Percentiles rank a stretch among this genome's conserved stretches.
These are phyloP conservation scores for Sporobolomyces pararoseus DNA, from an alignment of 768 basidiomycete genomes.

Conservation along the genomic window DNA sequence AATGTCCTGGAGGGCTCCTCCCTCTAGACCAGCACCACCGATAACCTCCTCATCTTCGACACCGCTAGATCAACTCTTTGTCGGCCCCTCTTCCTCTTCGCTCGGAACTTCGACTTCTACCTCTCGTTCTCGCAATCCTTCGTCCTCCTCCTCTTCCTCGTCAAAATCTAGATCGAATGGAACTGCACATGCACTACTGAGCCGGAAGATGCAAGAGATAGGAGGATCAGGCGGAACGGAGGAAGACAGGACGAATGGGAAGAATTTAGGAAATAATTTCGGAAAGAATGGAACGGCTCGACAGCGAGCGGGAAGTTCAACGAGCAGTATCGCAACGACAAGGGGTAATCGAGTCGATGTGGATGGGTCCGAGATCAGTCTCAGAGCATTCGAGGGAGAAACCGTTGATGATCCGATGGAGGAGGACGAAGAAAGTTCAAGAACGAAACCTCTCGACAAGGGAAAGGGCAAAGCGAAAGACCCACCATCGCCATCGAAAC, in stretches of 20 bases:
- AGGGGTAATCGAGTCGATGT: not conserved
- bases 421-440: not conserved
- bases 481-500: not conserved
- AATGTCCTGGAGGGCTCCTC: constrained; percentile 17
- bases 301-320: constrained; percentile 16
- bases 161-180: not conserved
- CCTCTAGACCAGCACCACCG: constrained; percentile 17
- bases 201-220: constrained; percentile 27
- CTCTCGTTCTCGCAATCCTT: constrained; percentile 3
- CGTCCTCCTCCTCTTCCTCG: not conserved
- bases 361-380: constrained; percentile 5
- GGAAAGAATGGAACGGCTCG: not conserved
- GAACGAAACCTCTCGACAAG: not conserved
- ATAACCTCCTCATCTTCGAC: constrained; percentile 4
- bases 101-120: constrained; percentile 24
- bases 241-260: constrained; percentile 17
- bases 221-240: not conserved
- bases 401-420: constrained; percentile 10
- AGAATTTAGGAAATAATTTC: constrained; percentile 13
- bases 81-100: constrained; percentile 16
- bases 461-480: constrained; percentile 12
- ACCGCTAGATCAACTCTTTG: constrained; percentile 25
- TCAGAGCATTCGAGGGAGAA: not conserved
- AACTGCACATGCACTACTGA: constrained; percentile 25
- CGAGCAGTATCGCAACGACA: constrained; percentile 16